Evolutionary conservation across 2,329 filamentous ascomycete species (phyloP).

Genomic region (Alternaria sp.): DNA sequence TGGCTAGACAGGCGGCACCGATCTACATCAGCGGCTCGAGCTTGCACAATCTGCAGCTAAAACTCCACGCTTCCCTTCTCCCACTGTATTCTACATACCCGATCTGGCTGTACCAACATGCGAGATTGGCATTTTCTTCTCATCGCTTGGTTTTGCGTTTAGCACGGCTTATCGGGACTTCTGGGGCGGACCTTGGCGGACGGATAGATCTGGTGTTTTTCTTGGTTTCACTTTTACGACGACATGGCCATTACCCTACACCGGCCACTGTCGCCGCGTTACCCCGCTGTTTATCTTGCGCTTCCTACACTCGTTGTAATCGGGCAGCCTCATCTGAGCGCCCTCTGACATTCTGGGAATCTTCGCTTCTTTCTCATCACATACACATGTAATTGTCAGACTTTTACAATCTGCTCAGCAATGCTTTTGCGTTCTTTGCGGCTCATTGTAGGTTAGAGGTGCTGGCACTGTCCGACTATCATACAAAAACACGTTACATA

Average conservation of each 20-base stretch:
- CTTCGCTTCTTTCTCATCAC: constrained; percentile 33
- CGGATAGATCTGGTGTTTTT: constrained; percentile 39
- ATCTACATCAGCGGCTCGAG: constrained; percentile 29
- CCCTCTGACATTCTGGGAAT: constrained; percentile 41
- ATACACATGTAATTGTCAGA: constrained; percentile 29
- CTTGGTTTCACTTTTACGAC: constrained; percentile 36
- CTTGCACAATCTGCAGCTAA: constrained; percentile 28
- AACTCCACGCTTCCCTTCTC: constrained; percentile 32
- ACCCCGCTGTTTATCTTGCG: constrained; percentile 29
- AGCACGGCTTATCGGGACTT: constrained; percentile 33
- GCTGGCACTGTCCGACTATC: constrained; percentile 41
- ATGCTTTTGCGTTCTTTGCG: constrained; percentile 19
- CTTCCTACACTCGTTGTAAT: constrained; percentile 51
- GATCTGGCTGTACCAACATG: constrained; percentile 21
- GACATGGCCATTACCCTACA: constrained; percentile 34
- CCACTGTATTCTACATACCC: constrained; percentile 35
- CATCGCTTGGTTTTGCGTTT: constrained; percentile 27
- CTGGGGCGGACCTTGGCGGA: constrained; percentile 15
- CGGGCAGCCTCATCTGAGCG: constrained; percentile 19
- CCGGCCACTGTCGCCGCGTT: constrained; percentile 41
- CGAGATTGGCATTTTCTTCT: constrained; percentile 29
- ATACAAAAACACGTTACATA: constrained; percentile 23
- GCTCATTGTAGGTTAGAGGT: constrained; percentile 37
- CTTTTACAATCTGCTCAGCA: constrained; percentile 26
- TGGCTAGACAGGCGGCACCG: constrained; percentile 41